Base-by-base conservation (phyloP, 2,329 filamentous ascomycete genomes). In the Xylariaceae sp. region DNA sequence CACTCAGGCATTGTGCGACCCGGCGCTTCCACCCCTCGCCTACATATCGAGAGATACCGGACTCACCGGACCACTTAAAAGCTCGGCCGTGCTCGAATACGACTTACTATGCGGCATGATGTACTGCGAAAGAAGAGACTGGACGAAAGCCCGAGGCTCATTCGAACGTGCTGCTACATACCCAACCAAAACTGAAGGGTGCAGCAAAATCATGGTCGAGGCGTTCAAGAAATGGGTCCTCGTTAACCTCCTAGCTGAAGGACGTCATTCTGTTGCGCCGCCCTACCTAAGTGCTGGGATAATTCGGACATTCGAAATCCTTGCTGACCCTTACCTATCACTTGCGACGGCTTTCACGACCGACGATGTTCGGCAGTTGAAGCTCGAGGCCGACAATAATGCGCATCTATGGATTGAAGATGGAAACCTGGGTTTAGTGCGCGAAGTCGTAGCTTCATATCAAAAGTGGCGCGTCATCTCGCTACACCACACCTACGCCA, bases 141-240 rank as follows among this genome's bases (percentile, higher is more conserved):
- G 87, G 86, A 66, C 71, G 19, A 80, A 79, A 54, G 86, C 87
- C 0, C 72, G 78, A 12, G 76, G 77, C 39, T 83, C 84, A 32
- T 76, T 91, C 30, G 81, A 84, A 62, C 77, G 81, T 55, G 80
- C 83, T 43, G 75, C 95, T 37, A 81, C 85, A 2, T 84, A 85
- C 54, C 89, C 91, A 0, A 76, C 78, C 0, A 77, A 75, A 50
- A 85, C 84, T 26, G 74, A 77, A 34, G 78, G 82, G 37, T 76
- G 83, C 9, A 92, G 86, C 70, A 86, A 84, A 68, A 78, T 95
- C 49, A 94, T 94, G 87, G 77, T 88, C 3, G 90, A 96, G 61
- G 89, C 89, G 4, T 92, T 95, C 76, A 95, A 92, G 73, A 95
- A 92, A 71, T 96, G 90, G 88, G 68, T 95, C 6, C 74, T 99